These are phyloP conservation scores for Clitopilus passeckerianus DNA, from an alignment of 768 basidiomycete species.

Conservation along the genomic window DNA sequence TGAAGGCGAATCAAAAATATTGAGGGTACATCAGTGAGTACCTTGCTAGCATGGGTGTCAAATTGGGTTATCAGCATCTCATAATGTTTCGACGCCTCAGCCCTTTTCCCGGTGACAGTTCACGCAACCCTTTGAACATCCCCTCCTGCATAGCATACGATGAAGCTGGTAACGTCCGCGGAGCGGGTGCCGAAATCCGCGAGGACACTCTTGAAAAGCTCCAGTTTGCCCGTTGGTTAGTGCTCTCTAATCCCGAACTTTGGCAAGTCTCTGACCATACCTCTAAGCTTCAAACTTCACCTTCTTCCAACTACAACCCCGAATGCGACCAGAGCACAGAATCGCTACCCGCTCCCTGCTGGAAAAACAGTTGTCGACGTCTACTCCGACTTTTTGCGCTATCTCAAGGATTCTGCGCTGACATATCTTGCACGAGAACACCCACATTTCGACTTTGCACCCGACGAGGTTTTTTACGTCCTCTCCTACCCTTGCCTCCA, in stretches of 20 bases:
- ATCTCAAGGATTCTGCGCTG: constrained; percentile 36
- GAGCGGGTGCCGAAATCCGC: too few species aligned
- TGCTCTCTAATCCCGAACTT: not conserved
- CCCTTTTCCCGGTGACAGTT: too few species aligned
- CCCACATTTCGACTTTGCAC: not conserved
- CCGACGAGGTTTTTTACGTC: not conserved
- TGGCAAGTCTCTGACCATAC: not conserved
- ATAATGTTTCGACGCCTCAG: too few species aligned
- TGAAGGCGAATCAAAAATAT: not conserved
- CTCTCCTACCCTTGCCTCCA: not conserved
- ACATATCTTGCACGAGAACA: constrained; percentile 17
- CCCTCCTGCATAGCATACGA: too few species aligned
- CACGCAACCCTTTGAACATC: too few species aligned
- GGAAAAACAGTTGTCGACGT: constrained; percentile 37
- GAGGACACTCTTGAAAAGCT: too few species aligned
- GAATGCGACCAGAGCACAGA: constrained; percentile 11
- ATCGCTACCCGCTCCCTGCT: constrained; percentile 36
- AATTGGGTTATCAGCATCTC: too few species aligned
- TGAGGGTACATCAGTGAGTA: too few species aligned
- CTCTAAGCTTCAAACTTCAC: not conserved
- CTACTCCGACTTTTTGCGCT: constrained; percentile 43
- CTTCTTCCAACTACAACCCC: not conserved
- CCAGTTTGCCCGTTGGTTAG: too few species aligned
- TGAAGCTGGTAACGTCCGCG: too few species aligned
- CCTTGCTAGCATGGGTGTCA: too few species aligned